Percentiles rank a stretch among this genome's conserved stretches.
Conservation (phyloP, 192 early-diverging fungal genomes). For the Endogone sp. region DNA sequence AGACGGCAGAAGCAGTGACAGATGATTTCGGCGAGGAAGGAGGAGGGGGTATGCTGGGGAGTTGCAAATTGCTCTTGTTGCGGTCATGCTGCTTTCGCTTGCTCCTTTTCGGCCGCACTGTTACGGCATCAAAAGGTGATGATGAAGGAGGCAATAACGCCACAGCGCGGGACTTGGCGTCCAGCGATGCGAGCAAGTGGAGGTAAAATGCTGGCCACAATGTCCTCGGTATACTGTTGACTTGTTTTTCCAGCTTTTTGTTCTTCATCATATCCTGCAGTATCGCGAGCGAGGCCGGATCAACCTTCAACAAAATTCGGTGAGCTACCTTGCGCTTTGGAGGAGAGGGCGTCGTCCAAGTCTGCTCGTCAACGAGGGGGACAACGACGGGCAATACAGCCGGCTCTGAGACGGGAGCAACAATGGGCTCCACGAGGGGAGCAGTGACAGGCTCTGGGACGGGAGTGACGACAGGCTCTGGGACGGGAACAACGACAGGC, state of each 20-base stretch:
- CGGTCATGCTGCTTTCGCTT: not conserved
- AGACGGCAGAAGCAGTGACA: not conserved
- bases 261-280: not conserved
- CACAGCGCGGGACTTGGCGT: not conserved
- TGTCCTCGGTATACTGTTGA: not conserved
- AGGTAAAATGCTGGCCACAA: not conserved
- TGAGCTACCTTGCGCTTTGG: not conserved
- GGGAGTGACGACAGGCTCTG: too few relatives aligned
- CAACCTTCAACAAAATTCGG: not conserved
- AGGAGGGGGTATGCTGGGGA: not conserved
- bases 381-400: too few relatives aligned
- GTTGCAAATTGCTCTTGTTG: not conserved
- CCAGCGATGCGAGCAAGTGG: not conserved
- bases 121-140: not conserved
- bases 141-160: not conserved
- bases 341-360: not conserved
- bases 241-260: not conserved
- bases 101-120: not conserved
- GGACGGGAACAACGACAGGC: too few relatives aligned
- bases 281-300: not conserved
- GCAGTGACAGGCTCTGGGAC: too few relatives aligned
- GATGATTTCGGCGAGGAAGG: not conserved
- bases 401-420: too few relatives aligned
- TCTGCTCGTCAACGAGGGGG: too few relatives aligned
- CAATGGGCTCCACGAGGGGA: too few relatives aligned